Base-by-base conservation (phyloP, 163 green algal species). In the Scenedesmus sp. region DNA sequence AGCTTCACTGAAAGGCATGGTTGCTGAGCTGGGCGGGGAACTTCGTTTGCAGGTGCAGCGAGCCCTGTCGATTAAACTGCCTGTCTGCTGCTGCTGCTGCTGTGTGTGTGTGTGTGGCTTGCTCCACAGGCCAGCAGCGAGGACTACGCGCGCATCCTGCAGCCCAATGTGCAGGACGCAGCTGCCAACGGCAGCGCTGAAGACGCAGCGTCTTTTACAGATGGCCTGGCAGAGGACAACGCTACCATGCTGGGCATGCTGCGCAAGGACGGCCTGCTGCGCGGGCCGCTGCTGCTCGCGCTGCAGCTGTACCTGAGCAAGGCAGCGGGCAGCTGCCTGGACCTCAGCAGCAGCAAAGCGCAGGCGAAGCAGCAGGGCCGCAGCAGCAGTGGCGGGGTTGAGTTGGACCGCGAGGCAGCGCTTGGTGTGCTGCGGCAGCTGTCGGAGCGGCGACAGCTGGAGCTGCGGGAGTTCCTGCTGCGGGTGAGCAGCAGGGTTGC, bases 191-290 rank as follows among this genome's bases (percentile, higher is more conserved):
- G 74, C 73, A 60, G 54, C 46, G 15, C 60, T 9, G 73, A 34
- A 9, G 59, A 16, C 52, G 23, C 54, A 20, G 56, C 57, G 26
- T 62, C 26, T 4, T 54, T 56, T 12, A 59, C 56, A 52, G 87
- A 91, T 23, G 87, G 76, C 34, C 23, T 88, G 64, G 62, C 76
- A 10, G n/a, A 79, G 18, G 88, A 92, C 88, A 85, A 81, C 55
- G 23, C 52, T 0, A 56, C 67, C 15, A 92, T 92, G 81, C 88
- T 92, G 54, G 7, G 55, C 13, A 89, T 89, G 88, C 88, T 92
- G 34, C 3, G 18, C 2, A 66, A 62, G 20, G 26, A 79, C 26
- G 59, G 46, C 26, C 26, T 92, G 64, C 66, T 88, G 46, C 10
- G 20, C 0, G 88, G 88, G 4, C 52, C 64, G 20, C 55, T 92